Conservation (phyloP, 306 rosid genomes). For the Spatholobus suberectus region DNA sequence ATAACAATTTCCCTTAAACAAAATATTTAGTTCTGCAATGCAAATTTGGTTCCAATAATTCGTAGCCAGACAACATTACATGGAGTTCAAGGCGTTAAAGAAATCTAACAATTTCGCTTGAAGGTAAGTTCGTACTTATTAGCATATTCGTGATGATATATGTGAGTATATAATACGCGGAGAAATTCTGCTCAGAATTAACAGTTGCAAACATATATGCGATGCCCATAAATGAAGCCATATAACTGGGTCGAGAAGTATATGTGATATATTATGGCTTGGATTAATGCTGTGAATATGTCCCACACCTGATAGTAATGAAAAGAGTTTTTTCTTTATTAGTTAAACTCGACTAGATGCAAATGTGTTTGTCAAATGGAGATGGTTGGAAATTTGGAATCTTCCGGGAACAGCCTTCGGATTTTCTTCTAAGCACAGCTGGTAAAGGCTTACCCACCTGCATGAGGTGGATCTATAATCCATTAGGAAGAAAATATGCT, state of each 20-base stretch:
- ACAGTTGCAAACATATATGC: neutral
- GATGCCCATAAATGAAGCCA: neutral
- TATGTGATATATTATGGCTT: neutral
- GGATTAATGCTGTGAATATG: neutral
- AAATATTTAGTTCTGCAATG: neutral
- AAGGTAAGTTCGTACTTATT: neutral
- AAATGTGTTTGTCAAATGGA: too few relatives aligned
- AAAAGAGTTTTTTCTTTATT: rapidly evolving
- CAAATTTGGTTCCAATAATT: neutral
- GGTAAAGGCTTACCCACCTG: slow-evolving; percentile 41
- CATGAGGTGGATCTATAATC: slow-evolving; percentile 32
- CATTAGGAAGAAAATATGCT: neutral
- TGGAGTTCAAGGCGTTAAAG: neutral
- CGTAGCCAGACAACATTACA: neutral
- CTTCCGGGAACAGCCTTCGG: too few relatives aligned
- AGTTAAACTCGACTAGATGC: too few relatives aligned
- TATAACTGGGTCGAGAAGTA: neutral
- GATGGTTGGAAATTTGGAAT: too few relatives aligned
- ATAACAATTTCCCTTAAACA: neutral
- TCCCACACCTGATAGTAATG: neutral
- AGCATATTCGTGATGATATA: neutral
- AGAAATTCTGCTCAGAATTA: neutral
- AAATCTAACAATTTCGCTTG: neutral
- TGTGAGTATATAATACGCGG: neutral
- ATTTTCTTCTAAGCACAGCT: neutral